phyloP scores from a whole-genome alignment of 2,329 filamentous ascomycete species.

The Fusarium nisikadoi region DNA sequence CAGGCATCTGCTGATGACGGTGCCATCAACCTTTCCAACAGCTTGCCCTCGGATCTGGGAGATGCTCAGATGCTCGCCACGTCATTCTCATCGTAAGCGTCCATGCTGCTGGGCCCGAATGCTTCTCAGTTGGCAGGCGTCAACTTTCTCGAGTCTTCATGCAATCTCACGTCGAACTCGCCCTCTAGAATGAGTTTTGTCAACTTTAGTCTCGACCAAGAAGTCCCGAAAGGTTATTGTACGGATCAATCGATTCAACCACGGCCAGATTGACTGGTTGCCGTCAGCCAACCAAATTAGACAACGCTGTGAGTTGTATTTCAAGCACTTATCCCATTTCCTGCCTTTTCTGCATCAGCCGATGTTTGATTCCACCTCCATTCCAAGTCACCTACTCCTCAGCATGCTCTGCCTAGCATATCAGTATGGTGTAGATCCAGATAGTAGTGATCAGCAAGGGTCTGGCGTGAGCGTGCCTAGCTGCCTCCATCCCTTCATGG shows the following conservation, averaged over 20 bases:
- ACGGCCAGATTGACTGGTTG: constrained; percentile 44
- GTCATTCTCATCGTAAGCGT: neutral
- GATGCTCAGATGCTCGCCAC: neutral
- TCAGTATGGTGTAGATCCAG: constrained; percentile 53
- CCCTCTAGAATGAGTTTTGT: constrained; percentile 3
- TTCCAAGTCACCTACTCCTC: constrained; percentile 45
- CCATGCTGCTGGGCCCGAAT: neutral
- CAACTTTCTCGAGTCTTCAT: constrained; percentile 4
- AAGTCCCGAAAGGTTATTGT: constrained; percentile 46
- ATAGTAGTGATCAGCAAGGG: constrained; percentile 38
- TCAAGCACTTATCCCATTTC: constrained; percentile 4
- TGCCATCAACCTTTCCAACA: neutral
- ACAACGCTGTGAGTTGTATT: constrained; percentile 6
- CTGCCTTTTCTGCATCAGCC: constrained; percentile 8
- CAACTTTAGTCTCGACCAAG: constrained; percentile 18
- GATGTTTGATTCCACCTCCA: neutral
- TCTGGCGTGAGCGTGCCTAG: constrained; percentile 47
- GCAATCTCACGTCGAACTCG: neutral
- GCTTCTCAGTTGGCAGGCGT: neutral
- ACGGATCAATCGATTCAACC: constrained; percentile 46
- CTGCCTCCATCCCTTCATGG: constrained; percentile 53
- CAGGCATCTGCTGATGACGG: neutral
- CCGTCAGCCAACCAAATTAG: neutral
- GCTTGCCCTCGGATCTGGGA: neutral
- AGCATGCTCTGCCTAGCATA: constrained; percentile 53